Evolutionary conservation across 805 yeast genomes (phyloP), one percentile per base, ranked within the genome.

Genomic region (Candida loeiensis): DNA sequence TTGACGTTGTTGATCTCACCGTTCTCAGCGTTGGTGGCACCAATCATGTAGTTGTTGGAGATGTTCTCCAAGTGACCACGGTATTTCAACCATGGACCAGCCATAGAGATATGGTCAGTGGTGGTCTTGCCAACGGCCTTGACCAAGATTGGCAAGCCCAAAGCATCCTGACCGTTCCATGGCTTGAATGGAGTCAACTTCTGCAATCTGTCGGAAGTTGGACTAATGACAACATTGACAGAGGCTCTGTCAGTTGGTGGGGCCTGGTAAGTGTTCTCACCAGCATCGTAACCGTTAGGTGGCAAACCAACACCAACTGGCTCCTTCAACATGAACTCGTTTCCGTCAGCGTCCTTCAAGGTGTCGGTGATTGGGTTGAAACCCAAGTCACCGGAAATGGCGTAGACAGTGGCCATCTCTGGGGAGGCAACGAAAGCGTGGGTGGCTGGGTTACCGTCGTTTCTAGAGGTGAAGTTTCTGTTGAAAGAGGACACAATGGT

Each of bases 1-100:
- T 78, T 85, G 54, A 93, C 80, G 59, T 73, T 73, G 86, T 91
- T 91, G 53, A 95, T 95, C 79, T 91, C 87, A 54, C 82, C 85
- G 73, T 91, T 91, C 75, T 85, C 97, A 63, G 90, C 90, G 74
- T 91, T 91, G 67, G 82, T 90, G 54, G 98, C 98, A 77, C 99
- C 99, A 77, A 91, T 91, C 96, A 91, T 90, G 76, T 93, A 91
- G 80, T 93, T 91, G 81, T 91, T 89, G 54, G 97, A 89, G 64
- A 91, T 93, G 83, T 91, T 91, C 77, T 89, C 91, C 76, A 91
- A 79, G 77, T 91, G 99, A 73, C 99, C 99, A 79, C 97, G 87
- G 91, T 91, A 91, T 77, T 91, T 91, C 80, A 91, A 85, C 99
- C 99, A 91, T 64, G 98, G 97, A 74, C 99, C 99, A 64, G 99